Base-by-base conservation (phyloP, 2,329 filamentous ascomycete genomes). In the Monilinia polystroma region DNA sequence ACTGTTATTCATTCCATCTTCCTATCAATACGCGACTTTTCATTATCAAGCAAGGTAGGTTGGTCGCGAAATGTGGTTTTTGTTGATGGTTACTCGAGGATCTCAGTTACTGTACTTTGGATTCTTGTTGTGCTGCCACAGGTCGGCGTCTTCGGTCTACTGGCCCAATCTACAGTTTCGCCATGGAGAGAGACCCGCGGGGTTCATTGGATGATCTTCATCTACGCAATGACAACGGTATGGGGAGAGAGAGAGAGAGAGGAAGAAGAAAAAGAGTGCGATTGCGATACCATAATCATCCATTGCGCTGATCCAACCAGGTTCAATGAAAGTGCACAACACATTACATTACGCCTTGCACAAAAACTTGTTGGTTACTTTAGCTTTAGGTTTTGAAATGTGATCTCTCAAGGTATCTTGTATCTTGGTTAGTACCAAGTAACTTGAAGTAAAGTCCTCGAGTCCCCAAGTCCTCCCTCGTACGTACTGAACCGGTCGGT, bases 131-230 rank as follows among this genome's bases (percentile, higher is more conserved):
- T 47, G 14, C 55, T 47, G 43, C 49, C 32, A 59, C 29, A 66
- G 59, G 47, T 63, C 52, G 43, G 53, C 67, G 72, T 60, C 64
- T 52, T 51, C 63, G 70, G 72, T 70, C 69, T 67, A 18, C 29
- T 66, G 70, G 70, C 71, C 72, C 66, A 56, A 32, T 35, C 67
- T 55, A 67, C 68, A 67, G 72, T 72, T 71, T 68, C 71, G 69
- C 59, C 45, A 68, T 66, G 58, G 23, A 59, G 66, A 66, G 60
- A 62, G 63, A 68, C 60, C 47, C 64, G 47, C 49, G 55, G 35
- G 14, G 56, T 45, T 62, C 69, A 73, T 74, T 73, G 72, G 72
- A 56, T 71, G 70, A 67, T 70, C 70, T 68, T 70, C 70, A 67
- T 70, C 70, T 66, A 64, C 59, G 55, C 64, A 59, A 63, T 53